A percentile compares a stretch with the other conserved stretches of the same genome.
These are phyloP conservation scores for Pseudogymnoascus sp. DNA, from an alignment of 2,329 filamentous ascomycete species.

Conservation along the genomic window DNA sequence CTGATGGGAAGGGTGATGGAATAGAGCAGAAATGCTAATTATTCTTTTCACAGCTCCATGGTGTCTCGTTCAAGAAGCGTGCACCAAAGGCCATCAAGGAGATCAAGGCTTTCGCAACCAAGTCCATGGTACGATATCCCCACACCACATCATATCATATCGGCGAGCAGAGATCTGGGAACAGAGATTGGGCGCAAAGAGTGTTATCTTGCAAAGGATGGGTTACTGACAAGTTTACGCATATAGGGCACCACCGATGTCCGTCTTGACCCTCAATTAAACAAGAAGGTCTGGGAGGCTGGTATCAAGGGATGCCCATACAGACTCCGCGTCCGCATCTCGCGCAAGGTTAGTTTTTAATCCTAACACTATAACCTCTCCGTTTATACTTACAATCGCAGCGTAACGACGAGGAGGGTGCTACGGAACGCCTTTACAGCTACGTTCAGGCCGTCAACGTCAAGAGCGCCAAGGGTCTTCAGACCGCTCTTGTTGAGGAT, in stretches of 20 bases:
- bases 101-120: conserved; percentile 88
- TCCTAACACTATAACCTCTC: no score
- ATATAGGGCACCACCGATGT: conserved; percentile 88
- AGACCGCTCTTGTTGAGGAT: conserved; percentile 80
- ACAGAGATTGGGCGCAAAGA: not conserved
- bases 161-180: not conserved
- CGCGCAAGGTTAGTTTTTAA: conserved; percentile 49
- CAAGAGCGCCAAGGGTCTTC: conserved; percentile 97
- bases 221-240: conserved; percentile 19
- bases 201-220: conserved; percentile 9
- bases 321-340: conserved; percentile 96
- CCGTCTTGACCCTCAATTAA: conserved; percentile 95
- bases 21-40: conserved; percentile 40
- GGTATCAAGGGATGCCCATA: conserved; percentile 98
- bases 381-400: no score
- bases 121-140: conserved; percentile 78
- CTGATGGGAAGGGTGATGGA: conserved; percentile 29
- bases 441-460: conserved; percentile 99
- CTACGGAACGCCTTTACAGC: conserved; percentile 99
- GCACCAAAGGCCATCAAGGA: conserved; percentile 98
- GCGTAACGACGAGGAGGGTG: conserved; percentile 99
- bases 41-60: conserved; percentile 66
- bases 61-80: conserved; percentile 99
- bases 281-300: conserved; percentile 99
- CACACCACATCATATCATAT: not conserved